Conservation (phyloP, 139 green algal species). For the Asterochloris erici region DNA sequence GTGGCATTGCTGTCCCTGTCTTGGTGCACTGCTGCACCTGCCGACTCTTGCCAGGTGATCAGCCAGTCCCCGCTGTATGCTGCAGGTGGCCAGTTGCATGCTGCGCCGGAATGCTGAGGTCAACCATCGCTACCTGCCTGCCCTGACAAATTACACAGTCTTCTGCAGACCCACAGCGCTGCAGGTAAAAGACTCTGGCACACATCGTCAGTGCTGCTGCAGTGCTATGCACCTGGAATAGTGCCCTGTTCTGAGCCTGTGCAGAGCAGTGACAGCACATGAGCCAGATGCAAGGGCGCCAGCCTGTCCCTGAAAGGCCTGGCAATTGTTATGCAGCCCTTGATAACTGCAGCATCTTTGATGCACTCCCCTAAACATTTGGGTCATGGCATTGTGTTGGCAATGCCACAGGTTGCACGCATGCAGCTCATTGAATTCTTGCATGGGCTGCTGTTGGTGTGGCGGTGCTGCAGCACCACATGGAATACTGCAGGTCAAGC, state of each 20-base stretch:
- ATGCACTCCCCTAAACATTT: too few relatives aligned
- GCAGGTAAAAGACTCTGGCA: conserved; percentile 37
- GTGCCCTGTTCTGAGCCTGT: neutral
- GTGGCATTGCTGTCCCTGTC: too few relatives aligned
- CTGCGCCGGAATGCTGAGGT: conserved; percentile 70
- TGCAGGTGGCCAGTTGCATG: conserved; percentile 47
- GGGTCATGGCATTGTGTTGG: neutral
- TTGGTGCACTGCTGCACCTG: neutral
- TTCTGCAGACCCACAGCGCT: conserved; percentile 61
- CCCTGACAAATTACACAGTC: conserved; percentile 57
- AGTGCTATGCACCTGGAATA: too few relatives aligned
- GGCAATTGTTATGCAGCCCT: neutral
- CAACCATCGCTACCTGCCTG: conserved; percentile 71
- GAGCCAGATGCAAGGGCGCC: neutral
- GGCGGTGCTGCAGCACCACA: neutral
- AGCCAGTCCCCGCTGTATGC: too few relatives aligned
- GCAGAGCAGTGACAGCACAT: neutral
- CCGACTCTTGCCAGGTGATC: too few relatives aligned
- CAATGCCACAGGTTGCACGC: neutral
- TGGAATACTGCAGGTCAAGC: conserved; percentile 26
- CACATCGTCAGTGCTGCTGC: neutral
- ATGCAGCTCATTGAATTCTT: too few relatives aligned
- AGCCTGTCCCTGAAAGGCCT: neutral
- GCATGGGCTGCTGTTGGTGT: too few relatives aligned
- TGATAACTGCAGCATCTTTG: too few relatives aligned